Evolutionary conservation across 129 eudicot genomes (phyloP).

Genomic region (Pulicaria dysenterica): DNA sequence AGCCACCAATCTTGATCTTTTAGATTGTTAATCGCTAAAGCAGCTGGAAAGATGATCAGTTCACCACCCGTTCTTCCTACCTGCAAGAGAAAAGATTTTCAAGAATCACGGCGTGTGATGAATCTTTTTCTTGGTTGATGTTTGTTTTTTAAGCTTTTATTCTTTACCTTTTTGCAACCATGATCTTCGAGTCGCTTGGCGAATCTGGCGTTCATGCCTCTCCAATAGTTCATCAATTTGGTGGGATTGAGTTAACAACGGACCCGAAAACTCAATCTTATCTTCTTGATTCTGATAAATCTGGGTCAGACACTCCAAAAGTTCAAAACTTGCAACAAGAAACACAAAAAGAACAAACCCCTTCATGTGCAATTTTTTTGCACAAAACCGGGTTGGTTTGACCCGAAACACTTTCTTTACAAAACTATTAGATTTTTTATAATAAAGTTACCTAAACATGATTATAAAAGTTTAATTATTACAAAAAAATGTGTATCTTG

Average conservation of each 20-base stretch:
- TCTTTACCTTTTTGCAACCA: slow-evolving; percentile 81
- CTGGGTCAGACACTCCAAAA: slow-evolving; percentile 37
- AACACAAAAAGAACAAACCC: slow-evolving; percentile 7
- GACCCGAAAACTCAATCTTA: slow-evolving; percentile 92
- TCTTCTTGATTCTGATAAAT: slow-evolving; percentile 72
- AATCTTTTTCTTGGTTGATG: slow-evolving; percentile 16
- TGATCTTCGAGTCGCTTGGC: slow-evolving; percentile 88
- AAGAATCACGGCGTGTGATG: neutral
- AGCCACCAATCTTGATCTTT: slow-evolving; percentile 16
- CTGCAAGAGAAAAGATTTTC: slow-evolving; percentile 7
- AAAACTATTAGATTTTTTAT: neutral
- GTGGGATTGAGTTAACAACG: slow-evolving; percentile 77
- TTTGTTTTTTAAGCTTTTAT: neutral
- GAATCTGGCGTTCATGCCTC: slow-evolving; percentile 87
- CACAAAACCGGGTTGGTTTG: neutral
- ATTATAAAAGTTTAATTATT: neutral
- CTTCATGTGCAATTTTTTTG: neutral
- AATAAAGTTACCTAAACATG: neutral
- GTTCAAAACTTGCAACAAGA: slow-evolving; percentile 26
- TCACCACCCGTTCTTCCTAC: slow-evolving; percentile 28
- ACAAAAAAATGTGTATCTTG: neutral
- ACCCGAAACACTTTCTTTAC: neutral
- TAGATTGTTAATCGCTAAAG: neutral
- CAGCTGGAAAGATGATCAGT: neutral
- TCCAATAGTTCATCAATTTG: slow-evolving; percentile 76